Percentiles rank a stretch among this genome's conserved stretches.
phyloP scores from a whole-genome alignment of 2,329 filamentous ascomycete genomes.

The Aspergillus fumigatus region DNA sequence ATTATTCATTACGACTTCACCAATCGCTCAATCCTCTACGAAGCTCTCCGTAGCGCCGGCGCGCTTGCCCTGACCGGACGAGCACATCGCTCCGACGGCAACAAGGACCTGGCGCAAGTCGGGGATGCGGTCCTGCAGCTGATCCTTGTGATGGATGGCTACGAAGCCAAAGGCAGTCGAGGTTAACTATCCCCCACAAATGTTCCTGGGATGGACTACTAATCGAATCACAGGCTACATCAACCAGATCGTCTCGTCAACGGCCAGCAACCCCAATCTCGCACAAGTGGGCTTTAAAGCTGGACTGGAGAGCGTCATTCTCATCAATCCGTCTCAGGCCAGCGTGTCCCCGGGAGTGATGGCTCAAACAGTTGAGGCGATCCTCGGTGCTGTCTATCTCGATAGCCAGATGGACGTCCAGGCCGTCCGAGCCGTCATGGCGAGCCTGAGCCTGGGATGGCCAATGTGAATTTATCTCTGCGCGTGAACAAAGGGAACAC shows the following conservation, averaged over 20 bases:
- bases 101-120: slow-evolving; percentile 6
- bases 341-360: slow-evolving; percentile 17
- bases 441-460: slow-evolving; percentile 8
- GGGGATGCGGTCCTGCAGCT: slow-evolving; percentile 5
- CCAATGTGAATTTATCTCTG: not conserved
- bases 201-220: not conserved
- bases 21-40: not conserved
- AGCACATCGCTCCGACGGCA: not conserved
- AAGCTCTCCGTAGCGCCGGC: not conserved
- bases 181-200: not conserved
- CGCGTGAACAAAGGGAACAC: not conserved
- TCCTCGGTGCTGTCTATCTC: slow-evolving; percentile 31
- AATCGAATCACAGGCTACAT: not conserved
- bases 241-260: not conserved
- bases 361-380: slow-evolving; percentile 28
- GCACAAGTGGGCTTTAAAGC: slow-evolving; percentile 4
- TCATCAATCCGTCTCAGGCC: slow-evolving; percentile 14
- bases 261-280: slow-evolving; percentile 11
- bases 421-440: slow-evolving; percentile 7
- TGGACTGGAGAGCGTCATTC: slow-evolving; percentile 7
- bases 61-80: not conserved
- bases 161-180: not conserved
- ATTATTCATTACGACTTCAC: not conserved
- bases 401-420: slow-evolving; percentile 20
- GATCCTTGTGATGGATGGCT: slow-evolving; percentile 1